Conservation (phyloP, 257 asterid genomes). For the Marsdenia floribunda region DNA sequence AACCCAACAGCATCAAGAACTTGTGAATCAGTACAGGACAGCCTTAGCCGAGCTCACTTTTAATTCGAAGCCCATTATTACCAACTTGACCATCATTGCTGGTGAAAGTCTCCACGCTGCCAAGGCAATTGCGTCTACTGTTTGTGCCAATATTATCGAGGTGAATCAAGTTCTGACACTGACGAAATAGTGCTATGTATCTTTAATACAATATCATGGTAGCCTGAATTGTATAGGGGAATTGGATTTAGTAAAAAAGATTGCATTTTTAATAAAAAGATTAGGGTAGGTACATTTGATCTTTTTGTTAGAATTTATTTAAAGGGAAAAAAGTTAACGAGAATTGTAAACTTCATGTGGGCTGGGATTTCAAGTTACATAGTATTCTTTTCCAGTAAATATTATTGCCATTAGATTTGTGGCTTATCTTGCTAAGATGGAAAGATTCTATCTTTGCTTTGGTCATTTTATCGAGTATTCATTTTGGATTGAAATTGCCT, state of each 20-base stretch:
- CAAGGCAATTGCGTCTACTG: constrained; percentile 69
- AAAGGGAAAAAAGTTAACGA: neutral
- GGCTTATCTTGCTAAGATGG: neutral
- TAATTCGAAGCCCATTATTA: constrained; percentile 93
- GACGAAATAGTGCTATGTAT: constrained; percentile 22
- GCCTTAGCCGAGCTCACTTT: constrained; percentile 84
- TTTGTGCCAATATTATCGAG: constrained; percentile 83
- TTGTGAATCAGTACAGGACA: constrained; percentile 80
- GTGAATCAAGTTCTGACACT: constrained; percentile 53
- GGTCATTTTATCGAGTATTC: neutral
- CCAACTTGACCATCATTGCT: constrained; percentile 92
- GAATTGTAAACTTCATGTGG: constrained; percentile 11
- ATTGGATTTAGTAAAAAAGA: neutral
- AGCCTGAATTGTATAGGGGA: constrained; percentile 19
- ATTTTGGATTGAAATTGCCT: neutral
- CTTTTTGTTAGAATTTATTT: neutral
- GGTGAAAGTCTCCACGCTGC: constrained; percentile 93
- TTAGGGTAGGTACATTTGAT: neutral
- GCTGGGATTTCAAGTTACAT: constrained; percentile 5
- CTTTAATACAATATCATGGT: constrained; percentile 5
- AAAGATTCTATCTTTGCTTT: neutral
- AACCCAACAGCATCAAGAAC: constrained; percentile 50
- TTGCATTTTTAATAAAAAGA: neutral
- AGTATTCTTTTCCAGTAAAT: neutral
- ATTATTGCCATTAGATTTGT: neutral